These are phyloP conservation scores for Cystobasidiaceae sp. DNA, from an alignment of 1,284 basidiomycete genomes.

Conservation along the genomic window DNA sequence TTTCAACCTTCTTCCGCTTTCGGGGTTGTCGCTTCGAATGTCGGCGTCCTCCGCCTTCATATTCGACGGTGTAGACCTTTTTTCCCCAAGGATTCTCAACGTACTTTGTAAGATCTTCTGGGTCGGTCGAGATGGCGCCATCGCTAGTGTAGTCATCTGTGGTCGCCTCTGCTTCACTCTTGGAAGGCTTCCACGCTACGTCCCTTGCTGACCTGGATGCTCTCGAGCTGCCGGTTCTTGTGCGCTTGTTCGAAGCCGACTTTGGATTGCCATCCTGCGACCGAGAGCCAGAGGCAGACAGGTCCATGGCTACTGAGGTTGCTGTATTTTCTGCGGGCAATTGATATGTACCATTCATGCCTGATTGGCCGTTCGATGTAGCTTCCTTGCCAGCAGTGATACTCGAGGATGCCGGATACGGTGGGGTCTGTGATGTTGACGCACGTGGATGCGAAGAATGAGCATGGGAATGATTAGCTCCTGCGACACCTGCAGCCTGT, in stretches of 20 bases:
- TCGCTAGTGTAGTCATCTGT: constrained; percentile 19
- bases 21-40: constrained; percentile 10
- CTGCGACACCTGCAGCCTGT: constrained; percentile 33
- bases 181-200: constrained; percentile 10
- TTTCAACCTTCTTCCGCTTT: not conserved
- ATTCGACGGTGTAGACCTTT: constrained; percentile 19
- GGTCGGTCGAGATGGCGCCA: constrained; percentile 11
- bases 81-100: constrained; percentile 18
- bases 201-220: constrained; percentile 1
- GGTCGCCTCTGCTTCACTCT: constrained; percentile 12
- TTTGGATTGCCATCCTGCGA: too few species aligned
- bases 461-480: constrained; percentile 24
- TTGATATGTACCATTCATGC: not conserved
- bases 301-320: too few species aligned
- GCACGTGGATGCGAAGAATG: not conserved
- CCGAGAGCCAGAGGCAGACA: too few species aligned
- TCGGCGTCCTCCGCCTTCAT: not conserved
- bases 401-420: too few species aligned
- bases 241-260: too few species aligned
- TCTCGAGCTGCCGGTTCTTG: not conserved
- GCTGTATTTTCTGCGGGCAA: not conserved
- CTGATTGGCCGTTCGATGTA: not conserved
- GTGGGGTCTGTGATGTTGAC: too few species aligned
- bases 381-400: not conserved
- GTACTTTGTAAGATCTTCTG: constrained; percentile 17